Conservation (phyloP, 2,329 filamentous ascomycete species). For the Teratosphaeria viscida region DNA sequence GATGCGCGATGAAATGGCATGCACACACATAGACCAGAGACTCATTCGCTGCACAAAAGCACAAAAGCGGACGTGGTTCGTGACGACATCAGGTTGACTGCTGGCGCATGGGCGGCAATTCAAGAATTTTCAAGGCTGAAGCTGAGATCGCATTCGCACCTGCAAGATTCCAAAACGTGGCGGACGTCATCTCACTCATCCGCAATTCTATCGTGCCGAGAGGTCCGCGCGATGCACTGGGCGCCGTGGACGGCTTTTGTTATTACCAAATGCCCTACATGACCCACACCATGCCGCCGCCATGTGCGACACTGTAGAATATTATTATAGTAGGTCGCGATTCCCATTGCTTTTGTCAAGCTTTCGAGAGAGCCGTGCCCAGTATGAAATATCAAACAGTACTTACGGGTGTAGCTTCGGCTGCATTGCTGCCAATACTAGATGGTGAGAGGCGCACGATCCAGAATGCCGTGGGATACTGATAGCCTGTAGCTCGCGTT, state of each 20-base stretch:
- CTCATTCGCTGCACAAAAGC: no score
- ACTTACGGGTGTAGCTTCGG: slow-evolving; percentile 1
- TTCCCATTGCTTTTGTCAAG: not conserved
- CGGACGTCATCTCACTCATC: not conserved
- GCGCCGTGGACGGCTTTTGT: not conserved
- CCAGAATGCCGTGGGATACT: not conserved
- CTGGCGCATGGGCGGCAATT: no score
- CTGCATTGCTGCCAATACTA: not conserved
- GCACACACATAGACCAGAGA: no score
- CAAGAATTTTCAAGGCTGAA: not conserved
- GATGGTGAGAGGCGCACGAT: not conserved
- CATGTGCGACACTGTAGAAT: not conserved
- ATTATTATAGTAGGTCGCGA: not conserved
- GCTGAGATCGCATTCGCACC: not conserved
- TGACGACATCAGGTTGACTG: no score
- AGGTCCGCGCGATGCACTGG: not conserved
- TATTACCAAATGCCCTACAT: not conserved
- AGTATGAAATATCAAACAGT: slow-evolving; percentile 3
- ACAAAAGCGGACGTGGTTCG: no score
- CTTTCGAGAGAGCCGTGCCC: not conserved
- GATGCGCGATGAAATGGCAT: no score
- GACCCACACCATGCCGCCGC: not conserved
- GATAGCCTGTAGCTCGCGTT: not conserved
- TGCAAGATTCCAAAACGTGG: not conserved
- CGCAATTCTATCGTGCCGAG: not conserved